A percentile compares a stretch with the other conserved stretches of the same genome.
phyloP scores from a whole-genome alignment of 805 yeast species.

The Myxozyma nipponensis region DNA sequence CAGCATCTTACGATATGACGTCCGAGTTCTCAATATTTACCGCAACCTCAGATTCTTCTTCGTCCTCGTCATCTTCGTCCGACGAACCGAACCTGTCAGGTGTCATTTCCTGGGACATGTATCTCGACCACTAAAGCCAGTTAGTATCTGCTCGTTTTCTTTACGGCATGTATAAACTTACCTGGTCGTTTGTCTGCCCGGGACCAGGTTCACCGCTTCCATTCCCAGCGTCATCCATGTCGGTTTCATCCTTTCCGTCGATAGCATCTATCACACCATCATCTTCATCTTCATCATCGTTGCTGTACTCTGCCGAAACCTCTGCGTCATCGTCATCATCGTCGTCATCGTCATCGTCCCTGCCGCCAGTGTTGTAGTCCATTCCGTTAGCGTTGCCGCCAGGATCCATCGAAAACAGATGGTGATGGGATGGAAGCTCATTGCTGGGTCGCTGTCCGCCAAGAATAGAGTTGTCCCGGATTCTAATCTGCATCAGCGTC shows the following conservation, averaged over 20 bases:
- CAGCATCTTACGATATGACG: neutral
- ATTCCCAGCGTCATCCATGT: conserved; percentile 34
- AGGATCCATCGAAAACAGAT: conserved; percentile 27
- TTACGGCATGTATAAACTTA: neutral
- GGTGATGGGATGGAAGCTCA: conserved; percentile 16
- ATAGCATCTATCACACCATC: conserved; percentile 30
- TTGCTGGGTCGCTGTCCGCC: conserved; percentile 63
- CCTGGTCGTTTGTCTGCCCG: conserved; percentile 31
- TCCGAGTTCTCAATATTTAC: neutral
- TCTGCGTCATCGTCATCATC: conserved; percentile 17
- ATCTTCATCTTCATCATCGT: conserved; percentile 11
- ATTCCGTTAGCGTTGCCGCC: conserved; percentile 30
- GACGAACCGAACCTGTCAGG: conserved; percentile 50
- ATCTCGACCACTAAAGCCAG: conserved; percentile 39
- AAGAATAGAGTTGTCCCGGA: conserved; percentile 86
- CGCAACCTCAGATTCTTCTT: conserved; percentile 34
- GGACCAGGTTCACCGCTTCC: conserved; percentile 10
- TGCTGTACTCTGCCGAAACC: conserved; percentile 29
- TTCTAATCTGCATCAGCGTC: conserved; percentile 81
- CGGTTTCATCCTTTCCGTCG: conserved; percentile 33
- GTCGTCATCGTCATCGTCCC: conserved; percentile 27
- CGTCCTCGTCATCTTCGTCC: conserved; percentile 58
- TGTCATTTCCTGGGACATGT: conserved; percentile 71
- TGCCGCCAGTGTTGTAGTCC: conserved; percentile 24
- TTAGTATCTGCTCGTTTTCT: neutral